A percentile compares a stretch with the other conserved stretches of the same genome.
These are phyloP conservation scores for Camelina sativa DNA, from an alignment of 345 rosid genomes.

Conservation along the genomic window DNA sequence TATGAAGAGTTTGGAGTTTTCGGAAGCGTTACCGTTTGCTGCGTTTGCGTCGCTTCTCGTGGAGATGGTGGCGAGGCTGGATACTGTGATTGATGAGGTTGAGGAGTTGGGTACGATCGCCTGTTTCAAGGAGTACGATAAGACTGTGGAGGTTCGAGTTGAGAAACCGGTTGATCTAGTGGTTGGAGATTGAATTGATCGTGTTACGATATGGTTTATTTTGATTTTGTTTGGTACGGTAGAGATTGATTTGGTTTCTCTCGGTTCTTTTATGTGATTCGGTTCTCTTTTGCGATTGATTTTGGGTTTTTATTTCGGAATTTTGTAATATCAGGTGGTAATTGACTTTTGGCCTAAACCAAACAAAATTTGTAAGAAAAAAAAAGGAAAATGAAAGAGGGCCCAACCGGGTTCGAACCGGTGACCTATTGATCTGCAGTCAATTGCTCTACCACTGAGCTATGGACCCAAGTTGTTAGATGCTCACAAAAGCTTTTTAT, in stretches of 20 bases:
- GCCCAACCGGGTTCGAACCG: conserved; percentile 63
- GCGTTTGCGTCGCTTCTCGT: conserved; percentile 83
- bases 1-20: conserved; percentile 74
- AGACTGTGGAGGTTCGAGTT: conserved; percentile 36
- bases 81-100: conserved; percentile 68
- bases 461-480: conserved; percentile 50
- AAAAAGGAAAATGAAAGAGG: background rate
- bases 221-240: background rate
- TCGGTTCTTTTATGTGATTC: background rate
- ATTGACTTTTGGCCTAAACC: background rate
- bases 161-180: conserved; percentile 45
- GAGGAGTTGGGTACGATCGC: conserved; percentile 71
- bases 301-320: background rate
- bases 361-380: background rate
- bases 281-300: background rate
- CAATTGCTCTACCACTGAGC: conserved; percentile 96
- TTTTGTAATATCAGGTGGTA: conserved; percentile 7
- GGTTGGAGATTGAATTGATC: background rate
- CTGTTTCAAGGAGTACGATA: conserved; percentile 61
- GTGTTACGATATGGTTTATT: conserved; percentile 1
- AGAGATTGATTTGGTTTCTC: background rate
- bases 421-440: conserved; percentile 90
- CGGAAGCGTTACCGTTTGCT: conserved; percentile 87
- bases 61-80: conserved; percentile 81
- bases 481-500: rapidly evolving